These are phyloP conservation scores for Cinnamomum chago DNA, from an alignment of 164 flowering plant species.

Conservation along the genomic window DNA sequence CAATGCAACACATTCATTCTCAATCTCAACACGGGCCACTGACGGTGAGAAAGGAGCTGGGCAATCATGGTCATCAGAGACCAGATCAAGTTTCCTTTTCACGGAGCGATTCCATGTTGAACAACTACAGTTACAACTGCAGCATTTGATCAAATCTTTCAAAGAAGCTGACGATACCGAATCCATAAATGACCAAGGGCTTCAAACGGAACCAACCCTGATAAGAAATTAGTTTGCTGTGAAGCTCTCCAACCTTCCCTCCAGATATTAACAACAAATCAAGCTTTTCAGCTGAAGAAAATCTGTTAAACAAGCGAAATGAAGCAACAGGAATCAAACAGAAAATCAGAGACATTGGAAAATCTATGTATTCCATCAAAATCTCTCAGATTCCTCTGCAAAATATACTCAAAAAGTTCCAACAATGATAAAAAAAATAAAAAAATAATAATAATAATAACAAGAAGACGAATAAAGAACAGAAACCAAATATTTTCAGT, in stretches of 20 bases:
- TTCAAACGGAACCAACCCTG: background rate
- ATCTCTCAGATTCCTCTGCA: too few species aligned
- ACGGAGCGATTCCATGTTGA: slow-evolving; percentile 54
- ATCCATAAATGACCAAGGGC: slow-evolving; percentile 35
- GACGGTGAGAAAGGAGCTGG: slow-evolving; percentile 21
- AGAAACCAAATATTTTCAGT: too few species aligned
- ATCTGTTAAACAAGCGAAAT: background rate
- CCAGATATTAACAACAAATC: background rate
- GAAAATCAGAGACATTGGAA: background rate
- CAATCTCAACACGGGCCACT: slow-evolving; percentile 61
- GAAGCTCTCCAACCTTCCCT: background rate
- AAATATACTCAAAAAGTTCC: too few species aligned
- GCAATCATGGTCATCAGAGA: slow-evolving; percentile 18
- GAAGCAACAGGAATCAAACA: background rate
- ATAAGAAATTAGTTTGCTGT: background rate
- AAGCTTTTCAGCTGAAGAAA: background rate
- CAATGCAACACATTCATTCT: slow-evolving; percentile 68
- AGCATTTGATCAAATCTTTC: slow-evolving; percentile 37
- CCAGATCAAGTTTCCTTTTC: slow-evolving; percentile 63
- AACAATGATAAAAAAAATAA: too few species aligned
- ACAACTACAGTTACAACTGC: slow-evolving; percentile 59
- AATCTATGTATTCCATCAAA: background rate
- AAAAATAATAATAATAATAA: too few species aligned
- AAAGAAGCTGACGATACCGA: slow-evolving; percentile 28
- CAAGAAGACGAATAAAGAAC: too few species aligned